Conservation (phyloP, 352 stramenopile genomes). For the Globisporangium perplexum region DNA sequence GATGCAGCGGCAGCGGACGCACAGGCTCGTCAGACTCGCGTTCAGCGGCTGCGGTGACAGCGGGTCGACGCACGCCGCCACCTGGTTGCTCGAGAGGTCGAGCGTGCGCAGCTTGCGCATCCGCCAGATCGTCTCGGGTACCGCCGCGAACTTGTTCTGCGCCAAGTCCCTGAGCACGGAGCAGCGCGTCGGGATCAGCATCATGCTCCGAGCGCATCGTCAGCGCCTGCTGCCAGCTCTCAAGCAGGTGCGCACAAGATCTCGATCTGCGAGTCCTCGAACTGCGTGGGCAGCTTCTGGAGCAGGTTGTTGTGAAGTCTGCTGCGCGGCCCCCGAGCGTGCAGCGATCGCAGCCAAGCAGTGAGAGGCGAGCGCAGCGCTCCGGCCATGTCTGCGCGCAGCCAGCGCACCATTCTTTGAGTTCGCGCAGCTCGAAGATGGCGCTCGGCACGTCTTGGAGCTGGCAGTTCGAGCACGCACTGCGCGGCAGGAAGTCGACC, state of each 20-base stretch:
- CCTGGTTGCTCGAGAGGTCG: conserved; percentile 21
- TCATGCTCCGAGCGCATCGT: not conserved
- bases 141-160: conserved; percentile 19
- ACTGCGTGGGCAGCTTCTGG: conserved; percentile 24
- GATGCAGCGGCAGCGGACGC: not conserved
- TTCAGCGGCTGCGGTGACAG: not conserved
- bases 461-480: conserved; percentile 33
- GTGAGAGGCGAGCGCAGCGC: not conserved
- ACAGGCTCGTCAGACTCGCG: conserved; percentile 15
- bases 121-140: conserved; percentile 22
- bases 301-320: conserved; percentile 19
- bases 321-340: conserved; percentile 2
- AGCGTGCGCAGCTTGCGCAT: conserved; percentile 23
- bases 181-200: not conserved
- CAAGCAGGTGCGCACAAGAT: conserved; percentile 21
- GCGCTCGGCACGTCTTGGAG: conserved; percentile 22
- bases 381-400: no score
- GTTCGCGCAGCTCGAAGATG: conserved; percentile 23
- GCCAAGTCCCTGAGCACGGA: conserved; percentile 17
- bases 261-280: conserved; percentile 24
- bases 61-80: conserved; percentile 19
- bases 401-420: conserved; percentile 22
- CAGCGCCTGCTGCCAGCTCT: not conserved
- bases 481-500: conserved; percentile 2
- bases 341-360: not conserved